Base-by-base conservation (phyloP, 2,329 filamentous ascomycete genomes). In the Coccinonectria pachysandricola region DNA sequence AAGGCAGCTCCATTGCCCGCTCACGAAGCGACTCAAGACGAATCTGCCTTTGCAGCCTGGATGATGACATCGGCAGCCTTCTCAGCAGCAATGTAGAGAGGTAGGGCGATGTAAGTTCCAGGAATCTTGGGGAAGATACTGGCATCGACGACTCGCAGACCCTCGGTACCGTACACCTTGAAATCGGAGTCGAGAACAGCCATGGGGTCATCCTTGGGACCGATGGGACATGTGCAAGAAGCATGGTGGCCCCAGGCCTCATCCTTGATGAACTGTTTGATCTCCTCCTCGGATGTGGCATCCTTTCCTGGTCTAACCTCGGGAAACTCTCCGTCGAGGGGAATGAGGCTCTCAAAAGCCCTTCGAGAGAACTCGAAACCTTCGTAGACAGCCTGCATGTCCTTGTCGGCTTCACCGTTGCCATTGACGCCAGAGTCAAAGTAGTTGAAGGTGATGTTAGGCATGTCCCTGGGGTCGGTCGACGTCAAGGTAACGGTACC, bases 401-500 rank as follows among this genome's bases (percentile, higher is more conserved):
- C 56, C 43, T 64, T 54, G 11, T 62, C 60, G 7, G 61, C 57
- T 16, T 43, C 38, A 9, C 30, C 38, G 3, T 40, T 32, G n/a
- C 21, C 11, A 14, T 29, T 20, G 12, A 30, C 31, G 2, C 67
- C 62, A 13, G 60, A 46, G 8, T 53, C 57, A 57, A 60, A 75
- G 43, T 64, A 68, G 40, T 68, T 68, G 55, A 75, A 75, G 45
- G 65, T 62, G 44, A 78, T 76, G 17, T 65, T 51, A 0, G 78
- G 77, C n/a, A 65, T 64, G 27, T 79, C 76, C 2, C 65, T 64
- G 0, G 76, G 75, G 42, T 80, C 64, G 0, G 65, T 56, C 0
- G 72, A 78, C 11, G 57, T 60, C 2, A 83, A 60, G 3, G 56
- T 67, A 9, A 83, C 75, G 0, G 62, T 72, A n/a, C 79, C 78